phyloP scores from a whole-genome alignment of 2,329 filamentous ascomycete species.

The Claviceps digitariae region DNA sequence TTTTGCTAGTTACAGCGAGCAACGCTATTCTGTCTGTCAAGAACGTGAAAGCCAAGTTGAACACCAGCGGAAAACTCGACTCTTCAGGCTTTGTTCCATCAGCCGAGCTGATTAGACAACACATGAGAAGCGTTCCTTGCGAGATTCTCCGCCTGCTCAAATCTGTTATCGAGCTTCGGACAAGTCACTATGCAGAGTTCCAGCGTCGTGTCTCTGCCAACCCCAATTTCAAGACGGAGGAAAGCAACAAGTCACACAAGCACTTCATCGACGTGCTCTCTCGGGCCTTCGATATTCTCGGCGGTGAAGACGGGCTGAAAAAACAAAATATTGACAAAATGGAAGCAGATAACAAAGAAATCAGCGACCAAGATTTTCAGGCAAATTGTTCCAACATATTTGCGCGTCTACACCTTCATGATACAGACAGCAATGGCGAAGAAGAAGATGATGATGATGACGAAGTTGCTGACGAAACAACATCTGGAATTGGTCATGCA shows the following conservation, averaged over 20 bases:
- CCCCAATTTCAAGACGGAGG: slow-evolving; percentile 22
- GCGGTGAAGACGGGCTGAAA: slow-evolving; percentile 16
- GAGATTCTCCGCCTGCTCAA: slow-evolving; percentile 23
- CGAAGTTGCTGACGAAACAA: no score
- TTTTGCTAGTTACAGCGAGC: slow-evolving; percentile 26
- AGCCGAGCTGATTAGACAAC: slow-evolving; percentile 25
- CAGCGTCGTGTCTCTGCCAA: slow-evolving; percentile 17
- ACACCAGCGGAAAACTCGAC: slow-evolving; percentile 24
- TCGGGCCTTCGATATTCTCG: slow-evolving; percentile 22
- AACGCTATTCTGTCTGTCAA: slow-evolving; percentile 21
- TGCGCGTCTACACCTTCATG: neutral
- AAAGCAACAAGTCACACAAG: slow-evolving; percentile 26
- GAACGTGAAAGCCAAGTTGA: slow-evolving; percentile 11
- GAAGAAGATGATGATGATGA: neutral
- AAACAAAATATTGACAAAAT: neutral
- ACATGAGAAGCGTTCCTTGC: slow-evolving; percentile 19
- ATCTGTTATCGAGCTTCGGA: slow-evolving; percentile 24
- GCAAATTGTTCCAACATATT: slow-evolving; percentile 1
- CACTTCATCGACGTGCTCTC: slow-evolving; percentile 28
- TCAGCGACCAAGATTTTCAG: neutral
- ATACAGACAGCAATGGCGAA: neutral
- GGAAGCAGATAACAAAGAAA: neutral
- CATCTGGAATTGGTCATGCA: neutral
- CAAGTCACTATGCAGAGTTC: slow-evolving; percentile 16
- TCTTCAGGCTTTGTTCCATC: slow-evolving; percentile 23